Percentiles rank a stretch among this genome's conserved stretches.
phyloP scores from a whole-genome alignment of 1,284 basidiomycete species.

The Ceratobasidium sp. region DNA sequence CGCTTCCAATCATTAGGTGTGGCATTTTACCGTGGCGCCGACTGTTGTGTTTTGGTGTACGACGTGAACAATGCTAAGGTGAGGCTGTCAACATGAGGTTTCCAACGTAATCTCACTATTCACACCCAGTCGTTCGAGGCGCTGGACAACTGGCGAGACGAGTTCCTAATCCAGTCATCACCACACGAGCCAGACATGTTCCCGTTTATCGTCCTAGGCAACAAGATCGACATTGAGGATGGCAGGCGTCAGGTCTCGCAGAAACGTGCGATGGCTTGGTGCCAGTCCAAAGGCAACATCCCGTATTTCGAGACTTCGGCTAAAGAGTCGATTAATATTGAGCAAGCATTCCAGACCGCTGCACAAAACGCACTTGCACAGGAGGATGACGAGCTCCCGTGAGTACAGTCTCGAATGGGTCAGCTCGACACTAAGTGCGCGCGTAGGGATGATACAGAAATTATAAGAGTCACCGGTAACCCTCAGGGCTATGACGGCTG shows the following conservation, averaged over 20 bases:
- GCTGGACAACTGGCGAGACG: constrained; percentile 96
- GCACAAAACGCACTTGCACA: constrained; percentile 98
- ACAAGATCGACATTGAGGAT: constrained; percentile 99
- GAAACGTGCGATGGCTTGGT: constrained; percentile 99
- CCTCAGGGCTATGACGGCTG: neutral
- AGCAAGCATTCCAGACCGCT: constrained; percentile 99
- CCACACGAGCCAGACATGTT: constrained; percentile 99
- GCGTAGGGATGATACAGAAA: neutral
- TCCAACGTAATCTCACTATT: too few relatives aligned
- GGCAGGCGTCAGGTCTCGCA: constrained; percentile 97
- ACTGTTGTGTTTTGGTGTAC: constrained; percentile 99
- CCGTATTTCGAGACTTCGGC: constrained; percentile 99
- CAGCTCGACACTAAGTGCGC: neutral
- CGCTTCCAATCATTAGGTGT: constrained; percentile 99
- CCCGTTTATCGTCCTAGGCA: constrained; percentile 97
- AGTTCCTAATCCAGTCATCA: constrained; percentile 97
- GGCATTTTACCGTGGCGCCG: constrained; percentile 98
- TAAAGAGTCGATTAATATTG: constrained; percentile 99
- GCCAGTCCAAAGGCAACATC: constrained; percentile 99
- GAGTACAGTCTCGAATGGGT: neutral
- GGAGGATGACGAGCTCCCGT: constrained; percentile 80
- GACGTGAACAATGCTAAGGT: constrained; percentile 98
- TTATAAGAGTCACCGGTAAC: neutral
- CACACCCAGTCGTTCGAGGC: constrained; percentile 80
- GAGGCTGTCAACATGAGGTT: neutral